phyloP scores from a whole-genome alignment of 306 rosid species.

The Pyrus betulifolia region DNA sequence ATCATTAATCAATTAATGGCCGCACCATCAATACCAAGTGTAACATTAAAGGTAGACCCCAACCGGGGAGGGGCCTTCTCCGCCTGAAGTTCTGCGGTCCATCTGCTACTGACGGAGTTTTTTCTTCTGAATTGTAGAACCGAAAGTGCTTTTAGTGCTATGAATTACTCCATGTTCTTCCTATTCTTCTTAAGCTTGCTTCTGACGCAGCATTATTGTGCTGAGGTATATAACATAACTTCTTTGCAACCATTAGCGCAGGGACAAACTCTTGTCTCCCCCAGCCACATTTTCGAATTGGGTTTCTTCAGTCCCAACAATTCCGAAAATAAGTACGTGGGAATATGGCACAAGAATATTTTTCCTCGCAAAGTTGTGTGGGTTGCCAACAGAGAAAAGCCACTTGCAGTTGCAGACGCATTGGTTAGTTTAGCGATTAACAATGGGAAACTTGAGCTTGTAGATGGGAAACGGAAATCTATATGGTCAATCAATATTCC shows the following conservation, averaged over 20 bases:
- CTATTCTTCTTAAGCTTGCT: neutral
- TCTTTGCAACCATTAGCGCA: conserved; percentile 1
- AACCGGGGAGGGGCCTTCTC: too few species aligned
- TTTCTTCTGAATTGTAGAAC: neutral
- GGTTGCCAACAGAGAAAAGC: conserved; percentile 40
- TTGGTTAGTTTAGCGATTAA: conserved; percentile 10
- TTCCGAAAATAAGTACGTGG: conserved; percentile 21
- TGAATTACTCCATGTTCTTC: neutral
- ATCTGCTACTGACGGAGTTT: too few species aligned
- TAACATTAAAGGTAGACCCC: too few species aligned
- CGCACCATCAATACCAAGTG: too few species aligned
- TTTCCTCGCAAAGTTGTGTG: conserved; percentile 19
- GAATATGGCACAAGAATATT: conserved; percentile 31
- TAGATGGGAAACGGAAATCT: conserved; percentile 9
- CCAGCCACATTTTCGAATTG: conserved; percentile 12
- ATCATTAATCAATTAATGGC: too few species aligned
- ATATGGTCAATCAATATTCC: conserved; percentile 24
- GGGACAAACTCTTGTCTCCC: conserved; percentile 11
- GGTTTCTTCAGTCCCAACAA: conserved; percentile 35
- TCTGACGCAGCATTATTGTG: neutral
- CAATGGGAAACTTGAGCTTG: conserved; percentile 24
- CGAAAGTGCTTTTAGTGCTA: neutral
- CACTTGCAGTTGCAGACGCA: conserved; percentile 13
- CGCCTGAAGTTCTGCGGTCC: too few species aligned
- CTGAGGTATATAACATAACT: conserved; percentile 12